phyloP scores from a whole-genome alignment of 805 yeast species.

The Lipomyces japonicus region DNA sequence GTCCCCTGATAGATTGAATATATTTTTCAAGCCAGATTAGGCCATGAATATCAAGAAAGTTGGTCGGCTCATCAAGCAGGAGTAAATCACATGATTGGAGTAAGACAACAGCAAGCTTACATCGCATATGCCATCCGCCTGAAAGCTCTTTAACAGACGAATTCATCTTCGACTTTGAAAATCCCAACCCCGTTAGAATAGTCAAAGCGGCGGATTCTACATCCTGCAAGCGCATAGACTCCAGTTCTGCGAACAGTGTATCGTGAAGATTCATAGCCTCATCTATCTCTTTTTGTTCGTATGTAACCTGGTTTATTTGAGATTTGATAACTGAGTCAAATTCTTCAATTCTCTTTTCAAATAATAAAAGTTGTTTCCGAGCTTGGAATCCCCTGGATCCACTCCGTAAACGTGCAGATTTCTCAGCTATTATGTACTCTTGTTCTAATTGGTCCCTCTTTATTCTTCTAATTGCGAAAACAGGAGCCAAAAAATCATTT shows the following conservation, averaged over 20 bases:
- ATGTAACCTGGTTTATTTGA: too few relatives aligned
- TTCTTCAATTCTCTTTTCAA: slow-evolving; percentile 1
- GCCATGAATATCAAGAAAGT: slow-evolving; percentile 99
- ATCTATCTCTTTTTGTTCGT: neutral
- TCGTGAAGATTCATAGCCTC: neutral
- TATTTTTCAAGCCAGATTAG: slow-evolving; percentile 89
- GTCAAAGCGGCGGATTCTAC: neutral
- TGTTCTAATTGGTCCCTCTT: neutral
- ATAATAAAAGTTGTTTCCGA: neutral
- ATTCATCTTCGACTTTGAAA: slow-evolving; percentile 79
- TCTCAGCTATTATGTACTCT: neutral
- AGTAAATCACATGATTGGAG: slow-evolving; percentile 95
- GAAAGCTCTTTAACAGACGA: slow-evolving; percentile 86
- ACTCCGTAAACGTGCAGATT: slow-evolving; percentile 1
- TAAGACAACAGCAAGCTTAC: slow-evolving; percentile 94
- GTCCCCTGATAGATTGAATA: slow-evolving; percentile 81
- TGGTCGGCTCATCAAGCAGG: slow-evolving; percentile 95
- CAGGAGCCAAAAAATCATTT: neutral
- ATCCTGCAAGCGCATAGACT: neutral
- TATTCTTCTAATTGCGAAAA: neutral
- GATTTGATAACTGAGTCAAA: too few relatives aligned
- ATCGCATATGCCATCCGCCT: slow-evolving; percentile 99
- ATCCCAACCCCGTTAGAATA: slow-evolving; percentile 69
- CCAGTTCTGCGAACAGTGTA: neutral
- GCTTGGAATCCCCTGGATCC: neutral